Evolutionary conservation across 2,329 filamentous ascomycete genomes (phyloP), one percentile per base, ranked within the genome.

Genomic region (Xylaria sp.): DNA sequence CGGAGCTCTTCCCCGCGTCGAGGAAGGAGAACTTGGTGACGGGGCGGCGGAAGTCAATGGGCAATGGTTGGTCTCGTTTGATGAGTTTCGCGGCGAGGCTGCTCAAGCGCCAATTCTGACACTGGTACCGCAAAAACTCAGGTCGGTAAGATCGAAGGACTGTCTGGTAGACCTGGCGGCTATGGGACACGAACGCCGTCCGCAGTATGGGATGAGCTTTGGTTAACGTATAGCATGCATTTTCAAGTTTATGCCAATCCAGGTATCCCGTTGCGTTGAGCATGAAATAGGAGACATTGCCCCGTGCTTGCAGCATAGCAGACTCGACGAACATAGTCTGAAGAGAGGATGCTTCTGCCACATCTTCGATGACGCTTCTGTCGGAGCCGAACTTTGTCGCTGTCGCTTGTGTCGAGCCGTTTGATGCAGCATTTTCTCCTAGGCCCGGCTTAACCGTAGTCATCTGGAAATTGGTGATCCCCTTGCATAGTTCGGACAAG

Each of bases 201-300:
- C 86, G 83, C 8, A 90, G 79, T 32, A 86, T 84, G 0, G 84
- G 82, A 48, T 87, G 85, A 41, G 84, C 78, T 39, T 76, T 76
- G 0, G 78, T 77, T 9, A 87, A 78, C 13, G 80, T 79, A 25
- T 79, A 77, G 70, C 84, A 86, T 0, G 84, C 83, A 0, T 80
- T 78, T 66, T 86, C 81, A 1, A 87, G 80, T 67, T 81, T 82
- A 48, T 80, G 78, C 52, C 76, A 71, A 34, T 82, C 78, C 0
- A 86, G 72, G 0, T 79, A 74, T 0, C 84, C 84, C 28, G 78
- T 82, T 75, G 85, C 84, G 39, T 80, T 82, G 66, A 88, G 80
- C 1, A 83, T 75, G 3, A 87, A 77, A 71, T 85, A 85, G 70
- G 81, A 79, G 50, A 87, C 76, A 65, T 85, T 83, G 0, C 81